Evolutionary conservation across 768 basidiomycete genomes (phyloP).

Genomic region (Pluteus cervinus): DNA sequence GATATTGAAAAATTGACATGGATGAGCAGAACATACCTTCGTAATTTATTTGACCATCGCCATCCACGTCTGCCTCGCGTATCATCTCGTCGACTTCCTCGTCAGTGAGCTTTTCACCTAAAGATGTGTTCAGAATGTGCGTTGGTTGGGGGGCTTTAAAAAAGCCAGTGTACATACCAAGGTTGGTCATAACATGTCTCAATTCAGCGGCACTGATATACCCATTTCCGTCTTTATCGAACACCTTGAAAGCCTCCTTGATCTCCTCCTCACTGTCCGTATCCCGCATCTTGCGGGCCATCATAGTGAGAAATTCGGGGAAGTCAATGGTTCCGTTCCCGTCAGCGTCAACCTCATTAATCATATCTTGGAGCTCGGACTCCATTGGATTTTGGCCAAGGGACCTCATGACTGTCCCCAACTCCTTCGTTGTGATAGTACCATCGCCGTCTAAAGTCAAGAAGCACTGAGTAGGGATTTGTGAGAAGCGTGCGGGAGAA

Average conservation of each 20-base stretch:
- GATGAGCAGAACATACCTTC: constrained; percentile 38
- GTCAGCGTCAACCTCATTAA: constrained; percentile 9
- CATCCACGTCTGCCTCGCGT: constrained; percentile 35
- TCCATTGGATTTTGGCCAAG: constrained; percentile 8
- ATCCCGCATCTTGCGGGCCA: constrained; percentile 9
- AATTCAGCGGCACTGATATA: constrained; percentile 20
- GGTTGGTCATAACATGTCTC: constrained; percentile 21
- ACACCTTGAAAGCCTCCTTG: constrained; percentile 12
- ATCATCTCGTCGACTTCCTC: constrained; percentile 28
- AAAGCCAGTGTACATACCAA: constrained; percentile 12
- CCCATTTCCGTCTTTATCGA: constrained; percentile 21
- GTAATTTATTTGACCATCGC: constrained; percentile 76
- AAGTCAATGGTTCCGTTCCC: constrained; percentile 10
- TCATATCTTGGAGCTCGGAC: constrained; percentile 9
- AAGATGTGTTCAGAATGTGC: not conserved
- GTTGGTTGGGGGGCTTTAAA: too few relatives aligned
- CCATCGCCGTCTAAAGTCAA: constrained; percentile 6
- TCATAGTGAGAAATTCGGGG: constrained; percentile 9
- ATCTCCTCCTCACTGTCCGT: constrained; percentile 10
- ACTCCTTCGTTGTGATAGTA: constrained; percentile 8
- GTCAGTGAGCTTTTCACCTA: constrained; percentile 26
- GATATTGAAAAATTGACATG: too few relatives aligned
- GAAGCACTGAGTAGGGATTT: not conserved
- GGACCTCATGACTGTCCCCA: constrained; percentile 7
- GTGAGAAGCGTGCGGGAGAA: not conserved